A percentile compares a stretch with the other conserved stretches of the same genome.
Evolutionary conservation across 805 yeast genomes (phyloP).

Genomic region (Danielozyma ontarioensis): DNA sequence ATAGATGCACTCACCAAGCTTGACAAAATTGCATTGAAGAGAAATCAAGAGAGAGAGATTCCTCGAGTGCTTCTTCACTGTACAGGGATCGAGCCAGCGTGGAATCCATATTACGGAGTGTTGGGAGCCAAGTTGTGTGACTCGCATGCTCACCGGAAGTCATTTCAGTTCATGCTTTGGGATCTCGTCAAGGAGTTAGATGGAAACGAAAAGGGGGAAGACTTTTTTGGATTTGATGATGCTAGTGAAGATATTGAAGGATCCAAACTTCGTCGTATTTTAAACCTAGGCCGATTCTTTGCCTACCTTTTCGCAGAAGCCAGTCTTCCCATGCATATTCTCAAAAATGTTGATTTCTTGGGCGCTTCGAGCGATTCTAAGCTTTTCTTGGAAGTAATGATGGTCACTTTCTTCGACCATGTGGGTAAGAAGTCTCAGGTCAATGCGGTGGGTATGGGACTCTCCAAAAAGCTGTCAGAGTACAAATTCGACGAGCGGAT

Average conservation of each 20-base stretch:
- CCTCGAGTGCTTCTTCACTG: conserved; percentile 85
- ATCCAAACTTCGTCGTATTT: conserved; percentile 49
- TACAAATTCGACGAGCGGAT: conserved; percentile 43
- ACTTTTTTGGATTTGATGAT: conserved; percentile 30
- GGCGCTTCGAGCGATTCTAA: conserved; percentile 59
- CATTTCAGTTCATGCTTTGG: conserved; percentile 89
- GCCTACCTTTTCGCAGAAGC: conserved; percentile 74
- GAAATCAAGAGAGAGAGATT: conserved; percentile 78
- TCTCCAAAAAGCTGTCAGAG: conserved; percentile 24
- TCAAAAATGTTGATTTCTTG: conserved; percentile 70
- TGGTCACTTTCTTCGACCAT: conserved; percentile 62
- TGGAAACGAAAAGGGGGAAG: conserved; percentile 37
- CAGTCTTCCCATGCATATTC: conserved; percentile 63
- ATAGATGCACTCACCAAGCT: conserved; percentile 80
- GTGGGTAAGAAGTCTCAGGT: conserved; percentile 60
- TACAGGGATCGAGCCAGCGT: conserved; percentile 72
- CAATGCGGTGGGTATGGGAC: conserved; percentile 41
- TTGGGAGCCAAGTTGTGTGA: conserved; percentile 75
- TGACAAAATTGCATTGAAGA: conserved; percentile 74
- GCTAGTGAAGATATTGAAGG: conserved; percentile 46
- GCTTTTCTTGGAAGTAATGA: conserved; percentile 67
- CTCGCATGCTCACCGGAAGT: conserved; percentile 67
- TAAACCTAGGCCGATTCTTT: conserved; percentile 76
- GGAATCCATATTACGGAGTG: conserved; percentile 86
- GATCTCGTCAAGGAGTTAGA: conserved; percentile 74